A percentile compares a stretch with the other conserved stretches of the same genome.
These are phyloP conservation scores for Lentinus brumalis DNA, from an alignment of 768 basidiomycete species.

Conservation along the genomic window DNA sequence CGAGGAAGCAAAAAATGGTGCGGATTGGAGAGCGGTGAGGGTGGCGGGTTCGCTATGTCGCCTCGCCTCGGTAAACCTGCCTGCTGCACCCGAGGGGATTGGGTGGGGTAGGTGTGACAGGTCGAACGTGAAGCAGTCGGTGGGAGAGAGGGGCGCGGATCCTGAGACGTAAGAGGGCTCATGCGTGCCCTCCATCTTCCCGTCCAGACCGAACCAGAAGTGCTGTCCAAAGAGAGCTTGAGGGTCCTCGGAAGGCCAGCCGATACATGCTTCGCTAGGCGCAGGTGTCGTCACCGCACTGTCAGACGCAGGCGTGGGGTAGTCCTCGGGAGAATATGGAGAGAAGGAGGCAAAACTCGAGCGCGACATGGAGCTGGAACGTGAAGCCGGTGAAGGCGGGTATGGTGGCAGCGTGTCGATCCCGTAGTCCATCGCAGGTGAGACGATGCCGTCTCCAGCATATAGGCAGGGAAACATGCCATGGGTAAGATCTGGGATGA, in stretches of 20 bases:
- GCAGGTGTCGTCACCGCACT: slow-evolving; percentile 19
- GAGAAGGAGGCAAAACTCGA: slow-evolving; percentile 18
- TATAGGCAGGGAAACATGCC: neutral
- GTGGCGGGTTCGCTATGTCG: slow-evolving; percentile 20
- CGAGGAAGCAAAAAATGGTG: slow-evolving; percentile 1
- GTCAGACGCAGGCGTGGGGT: slow-evolving; percentile 18
- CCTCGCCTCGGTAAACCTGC: slow-evolving; percentile 4
- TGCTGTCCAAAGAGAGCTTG: slow-evolving; percentile 4
- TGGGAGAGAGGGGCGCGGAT: slow-evolving; percentile 18
- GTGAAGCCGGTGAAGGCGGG: slow-evolving; percentile 14
- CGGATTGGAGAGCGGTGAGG: slow-evolving; percentile 13
- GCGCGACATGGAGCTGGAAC: slow-evolving; percentile 20
- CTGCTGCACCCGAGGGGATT: neutral
- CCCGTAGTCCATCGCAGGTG: neutral
- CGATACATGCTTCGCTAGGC: slow-evolving; percentile 12
- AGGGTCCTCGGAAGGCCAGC: slow-evolving; percentile 6
- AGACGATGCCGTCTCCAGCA: neutral
- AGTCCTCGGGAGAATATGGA: slow-evolving; percentile 11
- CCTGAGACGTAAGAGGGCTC: slow-evolving; percentile 16
- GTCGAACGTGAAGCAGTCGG: neutral
- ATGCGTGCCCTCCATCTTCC: slow-evolving; percentile 10
- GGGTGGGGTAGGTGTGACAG: neutral
- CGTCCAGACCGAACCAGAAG: slow-evolving; percentile 1
- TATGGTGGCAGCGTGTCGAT: slow-evolving; percentile 1
- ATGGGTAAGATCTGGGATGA: neutral